phyloP scores from a whole-genome alignment of 164 flowering plant genomes.

The Stephania yunnanensis region DNA sequence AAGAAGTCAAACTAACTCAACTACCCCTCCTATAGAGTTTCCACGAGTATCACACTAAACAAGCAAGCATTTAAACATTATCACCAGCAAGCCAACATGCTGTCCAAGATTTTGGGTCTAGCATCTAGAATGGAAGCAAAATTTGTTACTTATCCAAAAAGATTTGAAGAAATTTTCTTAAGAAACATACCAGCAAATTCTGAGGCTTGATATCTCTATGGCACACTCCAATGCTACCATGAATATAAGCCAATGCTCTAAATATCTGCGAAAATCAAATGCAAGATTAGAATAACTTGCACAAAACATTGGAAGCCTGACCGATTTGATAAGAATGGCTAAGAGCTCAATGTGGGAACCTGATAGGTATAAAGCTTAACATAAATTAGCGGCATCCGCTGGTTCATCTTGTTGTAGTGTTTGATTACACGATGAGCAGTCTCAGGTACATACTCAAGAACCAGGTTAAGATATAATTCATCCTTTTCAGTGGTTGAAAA shows the following conservation, averaged over 20 bases:
- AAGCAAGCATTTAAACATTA: background rate
- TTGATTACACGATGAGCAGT: constrained; percentile 56
- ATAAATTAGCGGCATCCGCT: constrained; percentile 53
- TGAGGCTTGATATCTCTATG: constrained; percentile 73
- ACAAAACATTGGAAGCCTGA: background rate
- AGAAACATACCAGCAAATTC: constrained; percentile 43
- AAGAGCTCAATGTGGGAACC: constrained; percentile 20
- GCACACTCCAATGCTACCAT: constrained; percentile 54
- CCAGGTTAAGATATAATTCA: constrained; percentile 57
- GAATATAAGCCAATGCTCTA: constrained; percentile 56
- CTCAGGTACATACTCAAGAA: constrained; percentile 64
- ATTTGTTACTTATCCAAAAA: background rate
- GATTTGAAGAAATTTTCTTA: background rate
- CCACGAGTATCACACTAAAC: background rate
- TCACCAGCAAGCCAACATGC: background rate
- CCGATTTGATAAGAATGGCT: background rate
- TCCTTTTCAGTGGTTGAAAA: constrained; percentile 62
- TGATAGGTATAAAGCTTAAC: constrained; percentile 53
- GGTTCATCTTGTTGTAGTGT: constrained; percentile 54
- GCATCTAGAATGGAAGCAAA: background rate
- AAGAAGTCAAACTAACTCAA: too few species aligned
- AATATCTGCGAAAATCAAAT: constrained; percentile 37
- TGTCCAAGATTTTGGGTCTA: background rate
- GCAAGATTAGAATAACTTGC: background rate
- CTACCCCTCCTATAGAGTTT: background rate